phyloP scores from a whole-genome alignment of 495 filamentous ascomycete genomes.

The Talaromyces ruber region DNA sequence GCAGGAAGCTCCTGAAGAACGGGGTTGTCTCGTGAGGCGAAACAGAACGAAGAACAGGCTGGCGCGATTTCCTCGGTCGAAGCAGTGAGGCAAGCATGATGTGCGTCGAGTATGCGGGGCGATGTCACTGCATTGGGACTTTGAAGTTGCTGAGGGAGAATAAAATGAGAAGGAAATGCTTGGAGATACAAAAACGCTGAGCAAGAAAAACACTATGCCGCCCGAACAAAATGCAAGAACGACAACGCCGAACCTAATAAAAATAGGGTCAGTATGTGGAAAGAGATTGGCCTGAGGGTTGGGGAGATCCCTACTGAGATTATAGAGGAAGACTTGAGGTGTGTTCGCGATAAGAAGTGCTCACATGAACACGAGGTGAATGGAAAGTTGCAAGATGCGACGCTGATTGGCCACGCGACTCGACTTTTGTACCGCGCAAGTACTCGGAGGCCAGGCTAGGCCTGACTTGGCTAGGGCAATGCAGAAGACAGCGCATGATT shows the following conservation, averaged over 20 bases:
- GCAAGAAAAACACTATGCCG: background rate
- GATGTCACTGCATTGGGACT: background rate
- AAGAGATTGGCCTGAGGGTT: background rate
- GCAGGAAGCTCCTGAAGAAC: slow-evolving; percentile 13
- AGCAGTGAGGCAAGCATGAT: slow-evolving; percentile 18
- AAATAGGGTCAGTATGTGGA: background rate
- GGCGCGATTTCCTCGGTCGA: slow-evolving; percentile 30
- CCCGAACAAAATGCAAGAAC: background rate
- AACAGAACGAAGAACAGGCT: slow-evolving; percentile 39
- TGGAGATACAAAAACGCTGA: background rate
- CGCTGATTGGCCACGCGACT: background rate
- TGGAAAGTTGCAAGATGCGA: background rate
- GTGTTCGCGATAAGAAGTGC: background rate
- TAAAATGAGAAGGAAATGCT: background rate
- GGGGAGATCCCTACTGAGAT: background rate
- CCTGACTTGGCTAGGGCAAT: background rate
- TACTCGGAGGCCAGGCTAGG: background rate
- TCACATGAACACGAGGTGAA: background rate
- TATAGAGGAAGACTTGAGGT: background rate
- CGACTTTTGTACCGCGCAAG: background rate
- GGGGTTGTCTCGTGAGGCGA: slow-evolving; percentile 22
- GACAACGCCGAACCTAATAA: background rate
- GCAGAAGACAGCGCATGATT: background rate
- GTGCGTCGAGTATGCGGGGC: background rate
- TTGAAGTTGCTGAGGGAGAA: background rate